Conservation (phyloP, 176 grass and related monocot genomes). For the Carex pumila region DNA sequence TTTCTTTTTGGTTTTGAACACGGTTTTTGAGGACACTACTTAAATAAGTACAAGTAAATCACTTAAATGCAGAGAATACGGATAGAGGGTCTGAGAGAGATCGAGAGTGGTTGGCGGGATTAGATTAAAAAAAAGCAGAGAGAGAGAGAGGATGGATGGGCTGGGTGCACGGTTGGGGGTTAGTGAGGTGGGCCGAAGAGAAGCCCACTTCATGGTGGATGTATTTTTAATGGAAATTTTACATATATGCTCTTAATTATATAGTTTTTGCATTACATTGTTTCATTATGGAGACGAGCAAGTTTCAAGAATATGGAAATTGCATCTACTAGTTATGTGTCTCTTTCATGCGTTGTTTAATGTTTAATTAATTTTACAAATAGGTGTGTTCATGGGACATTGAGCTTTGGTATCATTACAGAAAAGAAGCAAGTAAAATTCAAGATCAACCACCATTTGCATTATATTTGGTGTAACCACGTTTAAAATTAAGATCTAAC, state of each 20-base stretch:
- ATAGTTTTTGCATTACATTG: background rate
- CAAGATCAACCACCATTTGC: too few relatives aligned
- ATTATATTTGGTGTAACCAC: too few relatives aligned
- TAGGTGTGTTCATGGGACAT: background rate
- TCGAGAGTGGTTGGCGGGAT: background rate
- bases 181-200: background rate
- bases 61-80: background rate
- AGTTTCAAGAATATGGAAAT: background rate
- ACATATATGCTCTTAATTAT: background rate
- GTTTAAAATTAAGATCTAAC: too few relatives aligned
- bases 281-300: background rate
- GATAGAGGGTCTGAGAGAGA: background rate
- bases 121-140: background rate
- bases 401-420: too few relatives aligned
- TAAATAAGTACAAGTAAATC: background rate
- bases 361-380: background rate
- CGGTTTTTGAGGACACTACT: background rate
- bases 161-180: background rate
- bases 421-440: too few relatives aligned
- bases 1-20: background rate
- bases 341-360: background rate
- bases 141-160: background rate
- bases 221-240: background rate
- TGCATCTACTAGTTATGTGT: background rate
- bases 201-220: slow-evolving; percentile 16